Evolutionary conservation across 192 early-diverging fungal genomes (phyloP), one percentile per base, ranked within the genome.

Genomic region (Backusella tuberculispora): DNA sequence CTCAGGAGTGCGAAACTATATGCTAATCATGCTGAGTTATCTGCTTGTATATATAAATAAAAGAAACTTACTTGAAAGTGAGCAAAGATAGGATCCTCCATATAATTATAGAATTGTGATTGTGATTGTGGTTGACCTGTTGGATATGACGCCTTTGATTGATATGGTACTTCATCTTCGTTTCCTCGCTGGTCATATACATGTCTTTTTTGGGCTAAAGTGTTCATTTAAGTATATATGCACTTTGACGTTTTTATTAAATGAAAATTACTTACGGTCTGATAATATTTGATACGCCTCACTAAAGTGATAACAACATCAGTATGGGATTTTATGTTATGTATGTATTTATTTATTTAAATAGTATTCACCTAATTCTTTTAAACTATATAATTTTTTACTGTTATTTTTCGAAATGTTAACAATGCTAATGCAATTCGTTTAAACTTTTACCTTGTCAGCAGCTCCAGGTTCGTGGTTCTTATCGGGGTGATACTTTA

Each of bases 401-500:
- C 0, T 40, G 14, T 19, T 6, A n/a, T 56, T 40, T 50, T 26
- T 42, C 21, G 19, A 19, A n/a, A 29, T 24, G 13, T 21, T 26
- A 38, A n/a, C 17, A 65, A 37, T 12, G 24, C 21, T 53, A 29
- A 24, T 17, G 21, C 21, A 12, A 14, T 4, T 37, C 29, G 38
- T 45, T 29, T n/a, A 6, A 8, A 29, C 44, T 40, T 34, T 75
- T 74, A 79, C 78, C 73, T 79, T 79, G 14, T 79, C 78, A 48
- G 74, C 74, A 50, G 74, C 74, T 15, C 66, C 67, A 37, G 48
- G 29, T 50, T 41, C 46, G 17, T 66, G 50, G 41, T 76, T 76
- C 64, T 90, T 90, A 83, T 92, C 91, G 0, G 93, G 92, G 68
- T 93, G 93, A 80, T 88, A 91, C 74, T 86, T 92, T 67, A 90